These are phyloP conservation scores for Cunninghamia lanceolata DNA, from an alignment of 75 land plant species.

Conservation along the genomic window DNA sequence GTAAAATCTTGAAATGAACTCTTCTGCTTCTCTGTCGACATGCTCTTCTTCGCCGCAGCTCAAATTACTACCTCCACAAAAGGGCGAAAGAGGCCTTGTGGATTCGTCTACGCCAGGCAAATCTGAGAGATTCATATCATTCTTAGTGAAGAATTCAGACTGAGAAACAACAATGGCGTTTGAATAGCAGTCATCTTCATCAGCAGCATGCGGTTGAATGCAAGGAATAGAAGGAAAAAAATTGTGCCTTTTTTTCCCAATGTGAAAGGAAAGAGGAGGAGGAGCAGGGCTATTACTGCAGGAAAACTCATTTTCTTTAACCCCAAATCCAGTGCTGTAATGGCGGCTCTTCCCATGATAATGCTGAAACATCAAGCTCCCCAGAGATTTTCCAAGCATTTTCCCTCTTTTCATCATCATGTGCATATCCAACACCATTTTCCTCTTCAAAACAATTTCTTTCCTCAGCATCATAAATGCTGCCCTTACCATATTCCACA, in stretches of 20 bases:
- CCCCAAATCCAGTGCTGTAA: background rate
- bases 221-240: background rate
- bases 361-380: conserved; percentile 15
- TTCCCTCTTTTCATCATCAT: conserved; percentile 45
- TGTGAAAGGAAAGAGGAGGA: background rate
- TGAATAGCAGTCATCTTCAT: background rate
- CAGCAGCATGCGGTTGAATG: conserved; percentile 3
- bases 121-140: background rate
- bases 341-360: conserved; percentile 7
- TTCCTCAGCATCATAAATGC: conserved; percentile 39
- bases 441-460: conserved; percentile 21
- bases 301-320: conserved; percentile 35
- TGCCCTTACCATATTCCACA: conserved; percentile 35
- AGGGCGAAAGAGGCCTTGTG: conserved; percentile 6
- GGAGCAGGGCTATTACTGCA: conserved; percentile 34
- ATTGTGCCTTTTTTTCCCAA: background rate
- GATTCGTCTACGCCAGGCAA: background rate
- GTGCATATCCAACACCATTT: conserved; percentile 34
- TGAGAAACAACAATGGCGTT: conserved; percentile 1
- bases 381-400: conserved; percentile 18
- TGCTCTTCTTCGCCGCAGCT: conserved; percentile 15
- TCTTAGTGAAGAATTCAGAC: conserved; percentile 1
- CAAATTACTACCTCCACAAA: conserved; percentile 12
- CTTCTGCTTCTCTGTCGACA: conserved; percentile 56
- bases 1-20: conserved; percentile 58